Evolutionary conservation across 768 basidiomycete genomes (phyloP), one percentile per base, ranked within the genome.

Genomic region (Porphyrellus cyaneotinctus): DNA sequence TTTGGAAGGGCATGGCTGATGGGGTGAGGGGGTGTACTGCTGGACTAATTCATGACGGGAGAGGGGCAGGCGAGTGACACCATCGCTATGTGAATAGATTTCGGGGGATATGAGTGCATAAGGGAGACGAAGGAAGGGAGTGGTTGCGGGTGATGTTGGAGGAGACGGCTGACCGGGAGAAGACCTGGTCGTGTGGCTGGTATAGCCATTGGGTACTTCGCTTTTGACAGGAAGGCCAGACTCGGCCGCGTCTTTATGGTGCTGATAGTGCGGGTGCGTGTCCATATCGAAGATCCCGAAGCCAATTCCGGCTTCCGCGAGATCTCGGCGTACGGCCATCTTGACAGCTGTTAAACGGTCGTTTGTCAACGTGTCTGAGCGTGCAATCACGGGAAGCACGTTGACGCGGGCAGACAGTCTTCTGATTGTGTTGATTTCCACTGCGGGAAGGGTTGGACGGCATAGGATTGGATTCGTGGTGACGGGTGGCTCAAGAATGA

Each of bases 281-380:
- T 87, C 87, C 67, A 82, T 75, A 76, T 91, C 90, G 72, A 93
- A 92, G 59, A 93, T 90, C 62, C 90, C 89, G 70, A 91, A 91
- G 54, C 88, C 89, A 66, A 91, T 91, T 53, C 89, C 90, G 43
- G 87, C 86, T 58, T 87, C 85, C 36, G 88, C 88, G 42, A 92
- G 78, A 72, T 91, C 88, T 64, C 84, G 73, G 60, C 88, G 82
- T 64, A 93, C 80, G 57, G 88, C 90, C 64, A 83, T 71, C 71
- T 91, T 91, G 68, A 92, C 81, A 57, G 82, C 83, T 47, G 82
- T 79, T 53, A 93, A 79, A 58, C 88, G 84, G 66, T 91, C 88
- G 70, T 87, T 88, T 47, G 87, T 87, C 58, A 93, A 77, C 55
- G 81, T 76, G 74, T 93, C 91, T 24, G 89, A 88, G 55, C 85